These are phyloP conservation scores for Nothophoma quercina DNA, from an alignment of 2,329 filamentous ascomycete species.

Conservation along the genomic window DNA sequence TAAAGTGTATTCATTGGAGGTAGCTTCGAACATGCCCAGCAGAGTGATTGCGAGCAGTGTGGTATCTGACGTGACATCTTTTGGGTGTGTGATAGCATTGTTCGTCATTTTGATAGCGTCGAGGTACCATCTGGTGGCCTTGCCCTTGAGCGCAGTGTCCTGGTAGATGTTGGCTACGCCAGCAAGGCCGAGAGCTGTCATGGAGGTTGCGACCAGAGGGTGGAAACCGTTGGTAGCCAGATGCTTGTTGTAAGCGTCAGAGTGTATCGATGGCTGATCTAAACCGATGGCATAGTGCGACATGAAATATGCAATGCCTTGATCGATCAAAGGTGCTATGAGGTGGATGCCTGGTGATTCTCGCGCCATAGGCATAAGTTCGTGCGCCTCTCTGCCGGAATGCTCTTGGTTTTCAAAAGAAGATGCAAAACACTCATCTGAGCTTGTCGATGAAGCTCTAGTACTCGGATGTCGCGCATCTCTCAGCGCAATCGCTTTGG, in stretches of 20 bases:
- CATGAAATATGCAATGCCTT: conserved; percentile 47
- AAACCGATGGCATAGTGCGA: conserved; percentile 33
- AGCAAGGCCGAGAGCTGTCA: conserved; percentile 46
- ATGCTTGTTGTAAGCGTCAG: conserved; percentile 31
- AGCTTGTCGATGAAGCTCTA: background rate
- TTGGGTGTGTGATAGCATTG: conserved; percentile 35
- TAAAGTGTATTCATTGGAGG: conserved; percentile 39
- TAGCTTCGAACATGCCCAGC: conserved; percentile 46
- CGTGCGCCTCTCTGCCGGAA: background rate
- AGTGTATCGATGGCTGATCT: conserved; percentile 39
- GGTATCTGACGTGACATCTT: conserved; percentile 39
- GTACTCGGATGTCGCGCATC: conserved; percentile 15
- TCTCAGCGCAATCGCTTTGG: conserved; percentile 38
- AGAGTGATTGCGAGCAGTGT: conserved; percentile 43
- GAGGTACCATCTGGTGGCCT: conserved; percentile 42
- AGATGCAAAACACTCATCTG: background rate
- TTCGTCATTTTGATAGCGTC: conserved; percentile 45
- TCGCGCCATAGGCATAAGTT: no score
- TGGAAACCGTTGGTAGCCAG: conserved; percentile 43
- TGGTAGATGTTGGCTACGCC: conserved; percentile 41
- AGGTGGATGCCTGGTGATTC: conserved; percentile 22
- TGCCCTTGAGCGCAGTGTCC: conserved; percentile 34
- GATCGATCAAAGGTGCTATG: conserved; percentile 36
- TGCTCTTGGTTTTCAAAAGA: conserved; percentile 8
- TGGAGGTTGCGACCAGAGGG: conserved; percentile 40